phyloP scores from a whole-genome alignment of 2,329 filamentous ascomycete genomes.

The Colletotrichum sp. region DNA sequence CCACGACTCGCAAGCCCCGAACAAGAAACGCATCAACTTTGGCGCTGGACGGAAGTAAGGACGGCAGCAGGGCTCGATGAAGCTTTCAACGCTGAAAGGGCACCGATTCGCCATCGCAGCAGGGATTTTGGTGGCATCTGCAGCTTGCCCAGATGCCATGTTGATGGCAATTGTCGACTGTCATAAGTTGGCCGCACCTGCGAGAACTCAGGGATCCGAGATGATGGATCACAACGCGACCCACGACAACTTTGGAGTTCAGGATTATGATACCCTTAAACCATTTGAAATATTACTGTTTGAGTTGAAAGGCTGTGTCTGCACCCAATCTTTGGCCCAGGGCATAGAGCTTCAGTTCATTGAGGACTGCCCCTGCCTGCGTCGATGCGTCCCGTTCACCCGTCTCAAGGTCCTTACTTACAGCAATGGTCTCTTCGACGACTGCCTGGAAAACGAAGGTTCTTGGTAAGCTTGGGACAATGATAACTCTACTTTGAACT shows the following conservation, averaged over 20 bases:
- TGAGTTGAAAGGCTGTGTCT: neutral
- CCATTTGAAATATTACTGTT: neutral
- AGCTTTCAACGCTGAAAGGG: neutral
- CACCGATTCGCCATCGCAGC: neutral
- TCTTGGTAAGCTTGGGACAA: neutral
- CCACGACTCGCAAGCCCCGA: constrained; percentile 57
- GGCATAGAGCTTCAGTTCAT: neutral
- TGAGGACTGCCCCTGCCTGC: neutral
- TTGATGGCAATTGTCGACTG: neutral
- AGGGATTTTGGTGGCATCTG: neutral
- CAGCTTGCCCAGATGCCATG: neutral
- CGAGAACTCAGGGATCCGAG: neutral
- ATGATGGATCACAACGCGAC: neutral
- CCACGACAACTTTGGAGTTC: neutral
- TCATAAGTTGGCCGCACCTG: neutral
- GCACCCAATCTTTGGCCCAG: neutral
- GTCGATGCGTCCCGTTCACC: neutral
- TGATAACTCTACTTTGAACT: neutral
- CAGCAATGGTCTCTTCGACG: neutral
- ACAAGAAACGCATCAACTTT: constrained; percentile 64
- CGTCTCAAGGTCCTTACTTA: neutral
- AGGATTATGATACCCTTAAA: constrained; percentile 4
- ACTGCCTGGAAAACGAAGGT: neutral
- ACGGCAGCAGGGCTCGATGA: neutral
- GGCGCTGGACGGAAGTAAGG: constrained; percentile 56